phyloP scores from a whole-genome alignment of 495 filamentous ascomycete species.

The Filosporella fistucella region DNA sequence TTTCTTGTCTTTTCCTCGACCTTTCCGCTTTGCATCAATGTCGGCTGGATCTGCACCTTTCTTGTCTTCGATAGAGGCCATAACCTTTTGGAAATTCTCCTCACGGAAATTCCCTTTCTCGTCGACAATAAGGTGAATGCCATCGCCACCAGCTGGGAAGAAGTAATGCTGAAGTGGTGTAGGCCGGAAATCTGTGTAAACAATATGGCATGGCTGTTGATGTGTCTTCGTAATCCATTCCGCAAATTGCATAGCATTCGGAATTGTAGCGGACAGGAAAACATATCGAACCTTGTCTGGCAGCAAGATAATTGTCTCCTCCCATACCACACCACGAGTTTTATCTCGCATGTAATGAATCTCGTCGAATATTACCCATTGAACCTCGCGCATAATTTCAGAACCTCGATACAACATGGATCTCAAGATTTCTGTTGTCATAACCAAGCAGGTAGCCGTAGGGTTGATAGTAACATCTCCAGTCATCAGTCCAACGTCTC shows the following conservation, averaged over 20 bases:
- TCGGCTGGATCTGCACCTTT: constrained; percentile 81
- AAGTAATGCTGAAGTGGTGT: constrained; percentile 97
- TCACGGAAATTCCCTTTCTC: constrained; percentile 94
- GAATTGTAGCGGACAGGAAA: constrained; percentile 97
- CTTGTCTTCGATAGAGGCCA: constrained; percentile 82
- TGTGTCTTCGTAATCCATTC: constrained; percentile 99
- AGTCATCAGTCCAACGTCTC: constrained; percentile 97
- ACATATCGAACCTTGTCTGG: constrained; percentile 98
- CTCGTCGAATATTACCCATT: constrained; percentile 97
- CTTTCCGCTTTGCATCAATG: constrained; percentile 70
- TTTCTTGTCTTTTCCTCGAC: constrained; percentile 86
- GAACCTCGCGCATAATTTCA: constrained; percentile 98
- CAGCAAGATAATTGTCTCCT: constrained; percentile 95
- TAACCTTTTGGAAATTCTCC: constrained; percentile 94
- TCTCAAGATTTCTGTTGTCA: constrained; percentile 98
- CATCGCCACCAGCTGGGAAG: constrained; percentile 89
- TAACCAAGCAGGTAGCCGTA: constrained; percentile 94
- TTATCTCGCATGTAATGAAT: constrained; percentile 98
- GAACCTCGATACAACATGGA: constrained; percentile 98
- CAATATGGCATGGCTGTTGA: constrained; percentile 93
- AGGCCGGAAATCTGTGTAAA: constrained; percentile 96
- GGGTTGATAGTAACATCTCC: constrained; percentile 99
- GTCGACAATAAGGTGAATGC: constrained; percentile 91
- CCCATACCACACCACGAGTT: constrained; percentile 93
- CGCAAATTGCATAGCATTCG: constrained; percentile 98